A percentile compares a stretch with the other conserved stretches of the same genome.
Conservation (phyloP, 2,329 filamentous ascomycete genomes). For the Trichoderma sp. region DNA sequence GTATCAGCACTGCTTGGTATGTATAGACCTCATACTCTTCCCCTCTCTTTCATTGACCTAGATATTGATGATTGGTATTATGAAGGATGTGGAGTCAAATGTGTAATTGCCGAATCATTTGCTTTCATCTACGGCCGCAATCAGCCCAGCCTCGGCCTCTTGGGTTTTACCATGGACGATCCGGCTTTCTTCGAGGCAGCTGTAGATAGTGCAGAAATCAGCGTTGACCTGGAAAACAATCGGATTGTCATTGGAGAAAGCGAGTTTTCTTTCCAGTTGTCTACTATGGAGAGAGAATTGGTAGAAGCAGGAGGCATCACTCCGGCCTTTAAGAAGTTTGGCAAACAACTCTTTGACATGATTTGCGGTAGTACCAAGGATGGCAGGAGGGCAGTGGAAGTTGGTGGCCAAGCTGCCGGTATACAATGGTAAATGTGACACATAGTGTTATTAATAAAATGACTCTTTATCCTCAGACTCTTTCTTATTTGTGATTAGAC, state of each 20-base stretch:
- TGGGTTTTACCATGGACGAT: constrained; percentile 42
- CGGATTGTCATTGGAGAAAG: constrained; percentile 23
- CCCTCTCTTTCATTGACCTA: neutral
- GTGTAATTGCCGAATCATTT: constrained; percentile 45
- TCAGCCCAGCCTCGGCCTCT: constrained; percentile 43
- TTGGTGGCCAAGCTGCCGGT: neutral
- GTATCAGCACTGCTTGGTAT: constrained; percentile 35
- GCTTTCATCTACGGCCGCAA: constrained; percentile 48
- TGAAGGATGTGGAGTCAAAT: constrained; percentile 38
- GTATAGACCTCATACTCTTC: neutral
- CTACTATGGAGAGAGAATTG: constrained; percentile 40
- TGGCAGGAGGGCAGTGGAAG: neutral
- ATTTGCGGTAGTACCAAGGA: constrained; percentile 11
- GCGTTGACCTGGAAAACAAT: constrained; percentile 34
- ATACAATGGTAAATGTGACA: constrained; percentile 1
- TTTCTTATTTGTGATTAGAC: neutral
- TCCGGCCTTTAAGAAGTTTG: constrained; percentile 40
- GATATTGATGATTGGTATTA: neutral
- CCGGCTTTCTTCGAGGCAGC: constrained; percentile 37
- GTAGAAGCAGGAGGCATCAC: constrained; percentile 38
- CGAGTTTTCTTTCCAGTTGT: constrained; percentile 37
- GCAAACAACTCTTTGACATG: constrained; percentile 33
- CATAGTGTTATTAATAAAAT: too few relatives aligned
- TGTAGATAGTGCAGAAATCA: constrained; percentile 37
- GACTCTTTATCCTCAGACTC: too few relatives aligned